Evolutionary conservation across 176 grass and related monocot species (phyloP), one percentile per base, ranked within the genome.

Genomic region (Carex kokanica): DNA sequence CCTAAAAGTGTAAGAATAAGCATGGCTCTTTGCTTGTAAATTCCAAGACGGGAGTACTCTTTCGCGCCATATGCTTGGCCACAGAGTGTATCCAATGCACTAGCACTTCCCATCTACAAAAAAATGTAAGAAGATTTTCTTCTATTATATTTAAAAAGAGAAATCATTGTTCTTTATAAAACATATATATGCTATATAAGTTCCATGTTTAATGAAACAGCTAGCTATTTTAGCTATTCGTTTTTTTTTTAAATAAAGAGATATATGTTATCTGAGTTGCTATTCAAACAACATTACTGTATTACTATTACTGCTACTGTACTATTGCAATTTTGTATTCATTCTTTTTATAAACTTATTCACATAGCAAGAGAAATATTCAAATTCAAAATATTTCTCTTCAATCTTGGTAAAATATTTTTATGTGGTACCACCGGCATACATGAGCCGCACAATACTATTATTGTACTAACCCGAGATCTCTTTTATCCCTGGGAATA

Each of bases 11-110:
- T 85, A 27, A 97, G 89, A 47, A 93, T 84, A 11, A 97, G 27
- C 83, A 91, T 91, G 36, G 91, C 89, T 18, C 94, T 87, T 83
- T 97, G 94, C 78, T 88, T 91, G 83, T 93, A 84, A 32, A 97
- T 88, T 45, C 94, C 94, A 4, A 97, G 81, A 55, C 90, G 85
- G n/a, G 88, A 2, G 63, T 91, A 81, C 69, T 90, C 81, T 66
- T 91, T 97, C 11, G 94, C 94, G 21, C 91, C 94, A 11, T 83
- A 93, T 41, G 89, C 85, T 86, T 93, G 89, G 20, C 94, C 94
- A 32, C 91, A 97, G 9, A 97, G 20, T 4, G 86, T 88, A 56
- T 88, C 86, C 51, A 88, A 51, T 38, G 86, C 86, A 64, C 74
- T 88, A 0, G 69, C 74, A 77, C 82, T 88, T 75, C 86, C 86